These are phyloP conservation scores for Rhynchospora tenuis DNA, from an alignment of 176 grass and related monocot species.

Conservation along the genomic window DNA sequence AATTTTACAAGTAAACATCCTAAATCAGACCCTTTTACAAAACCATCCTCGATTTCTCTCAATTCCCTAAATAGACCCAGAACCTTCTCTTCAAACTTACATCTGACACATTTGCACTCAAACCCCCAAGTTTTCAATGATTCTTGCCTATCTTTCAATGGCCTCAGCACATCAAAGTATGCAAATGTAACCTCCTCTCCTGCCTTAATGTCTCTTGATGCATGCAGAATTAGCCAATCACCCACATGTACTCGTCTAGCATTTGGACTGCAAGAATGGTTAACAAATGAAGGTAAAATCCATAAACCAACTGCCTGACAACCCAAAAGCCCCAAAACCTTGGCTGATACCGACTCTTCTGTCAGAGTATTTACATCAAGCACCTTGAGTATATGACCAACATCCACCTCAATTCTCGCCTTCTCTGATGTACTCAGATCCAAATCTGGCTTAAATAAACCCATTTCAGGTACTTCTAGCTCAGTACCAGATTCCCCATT, in stretches of 20 bases:
- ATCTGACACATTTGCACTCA: conserved; percentile 74
- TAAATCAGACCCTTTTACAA: conserved; percentile 32
- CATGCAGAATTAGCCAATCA: conserved; percentile 60
- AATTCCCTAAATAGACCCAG: conserved; percentile 36
- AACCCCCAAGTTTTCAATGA: conserved; percentile 57
- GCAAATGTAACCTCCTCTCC: conserved; percentile 71
- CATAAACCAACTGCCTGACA: conserved; percentile 70
- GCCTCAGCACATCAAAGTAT: conserved; percentile 79
- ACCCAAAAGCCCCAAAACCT: conserved; percentile 37
- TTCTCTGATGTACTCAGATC: not conserved
- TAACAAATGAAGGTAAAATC: conserved; percentile 75
- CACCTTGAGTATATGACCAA: conserved; percentile 59
- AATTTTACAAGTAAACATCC: conserved; percentile 40
- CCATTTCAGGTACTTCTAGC: conserved; percentile 39
- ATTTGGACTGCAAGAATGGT: conserved; percentile 82
- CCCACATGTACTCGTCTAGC: conserved; percentile 59
- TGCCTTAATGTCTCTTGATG: conserved; percentile 74
- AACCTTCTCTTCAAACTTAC: conserved; percentile 42
- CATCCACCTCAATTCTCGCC: conserved; percentile 20
- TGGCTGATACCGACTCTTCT: conserved; percentile 42
- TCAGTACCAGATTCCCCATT: conserved; percentile 42
- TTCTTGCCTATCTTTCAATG: conserved; percentile 38
- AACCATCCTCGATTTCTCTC: conserved; percentile 26
- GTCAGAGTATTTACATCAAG: conserved; percentile 84
- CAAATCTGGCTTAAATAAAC: conserved; percentile 33